Evolutionary conservation across 495 filamentous ascomycete genomes (phyloP).

Genomic region (Tuber microsphaerosporum): DNA sequence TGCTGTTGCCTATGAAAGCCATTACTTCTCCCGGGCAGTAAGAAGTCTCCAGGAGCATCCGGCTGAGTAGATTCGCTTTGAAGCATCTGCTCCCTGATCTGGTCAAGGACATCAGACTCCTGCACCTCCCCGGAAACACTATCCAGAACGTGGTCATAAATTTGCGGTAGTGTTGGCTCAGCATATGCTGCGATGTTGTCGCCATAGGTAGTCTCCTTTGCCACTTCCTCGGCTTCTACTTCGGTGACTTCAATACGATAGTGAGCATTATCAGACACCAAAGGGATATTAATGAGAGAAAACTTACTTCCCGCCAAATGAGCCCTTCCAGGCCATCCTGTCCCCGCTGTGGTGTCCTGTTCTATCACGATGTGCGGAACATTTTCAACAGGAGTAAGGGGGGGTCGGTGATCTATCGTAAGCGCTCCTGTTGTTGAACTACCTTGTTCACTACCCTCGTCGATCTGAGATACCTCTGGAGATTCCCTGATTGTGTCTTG

Average conservation of each 20-base stretch:
- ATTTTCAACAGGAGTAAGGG: not conserved
- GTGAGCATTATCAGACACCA: conserved; percentile 7
- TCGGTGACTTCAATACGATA: conserved; percentile 18
- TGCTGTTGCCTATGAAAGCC: conserved; percentile 6
- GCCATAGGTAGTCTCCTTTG: not conserved
- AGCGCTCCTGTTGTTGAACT: not conserved
- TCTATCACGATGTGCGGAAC: conserved; percentile 7
- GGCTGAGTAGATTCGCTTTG: not conserved
- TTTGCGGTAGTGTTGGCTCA: not conserved
- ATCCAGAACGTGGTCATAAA: not conserved
- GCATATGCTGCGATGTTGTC: not conserved
- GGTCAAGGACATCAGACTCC: not conserved
- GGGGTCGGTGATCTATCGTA: not conserved
- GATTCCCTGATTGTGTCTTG: not conserved
- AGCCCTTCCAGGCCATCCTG: conserved; percentile 29
- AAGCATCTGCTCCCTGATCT: not conserved
- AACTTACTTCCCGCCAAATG: conserved; percentile 35
- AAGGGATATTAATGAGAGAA: not conserved
- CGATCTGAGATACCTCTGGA: not conserved
- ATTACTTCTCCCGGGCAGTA: not conserved
- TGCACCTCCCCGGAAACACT: not conserved
- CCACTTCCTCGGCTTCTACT: conserved; percentile 22
- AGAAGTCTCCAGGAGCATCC: not conserved
- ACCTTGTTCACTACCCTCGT: not conserved
- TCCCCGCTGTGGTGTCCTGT: conserved; percentile 21